Base-by-base conservation (phyloP, 129 eudicot species). In the Flaveria bidentis region DNA sequence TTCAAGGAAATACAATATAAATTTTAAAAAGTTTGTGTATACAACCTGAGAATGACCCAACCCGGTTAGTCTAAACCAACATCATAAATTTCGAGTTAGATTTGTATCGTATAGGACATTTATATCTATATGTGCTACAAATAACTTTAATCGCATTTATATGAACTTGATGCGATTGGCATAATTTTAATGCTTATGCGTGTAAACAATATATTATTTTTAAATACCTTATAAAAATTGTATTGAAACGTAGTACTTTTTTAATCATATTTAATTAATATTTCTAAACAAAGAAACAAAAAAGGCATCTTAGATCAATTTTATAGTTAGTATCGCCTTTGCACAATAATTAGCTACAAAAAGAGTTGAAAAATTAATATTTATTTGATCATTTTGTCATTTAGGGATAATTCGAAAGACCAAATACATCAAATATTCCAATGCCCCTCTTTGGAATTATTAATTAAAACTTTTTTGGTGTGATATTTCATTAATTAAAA, bases 301-400 rank as follows among this genome's bases (percentile, higher is more conserved):
- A n/a, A 42, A 13, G 6, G 7, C 28, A 28, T 78, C 67, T 8
- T 17, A 57, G 16, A 47, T 70, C 52, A 49, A n/a, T 25, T 30
- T 13, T 78, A 70, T 78, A 78, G 82, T 78, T 69, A 58, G 46
- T 57, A 78, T 49, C 82, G 82, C 52, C 76, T 28, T 13, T 39
- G 67, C 65, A 22, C 26, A 78, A 60, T 53, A 25, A 58, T 61
- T 51, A 50, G 72, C 79, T 63, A 63, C 41, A 75, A n/a, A 45
- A 28, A 1, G 4, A 28, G 62, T 22, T 58, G 45, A 76, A 63
- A 36, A 25, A 45, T 13, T 3, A 17, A 12, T 53, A 78, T 69
- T 41, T 57, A 44, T 57, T 30, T 30, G 44, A 46, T 20, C 60
- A 28, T 58, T 78, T 58, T 78, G 82, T 78, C 82, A 55, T 33